phyloP scores from a whole-genome alignment of 164 flowering plant genomes.

The Nymphaea thermarum region DNA sequence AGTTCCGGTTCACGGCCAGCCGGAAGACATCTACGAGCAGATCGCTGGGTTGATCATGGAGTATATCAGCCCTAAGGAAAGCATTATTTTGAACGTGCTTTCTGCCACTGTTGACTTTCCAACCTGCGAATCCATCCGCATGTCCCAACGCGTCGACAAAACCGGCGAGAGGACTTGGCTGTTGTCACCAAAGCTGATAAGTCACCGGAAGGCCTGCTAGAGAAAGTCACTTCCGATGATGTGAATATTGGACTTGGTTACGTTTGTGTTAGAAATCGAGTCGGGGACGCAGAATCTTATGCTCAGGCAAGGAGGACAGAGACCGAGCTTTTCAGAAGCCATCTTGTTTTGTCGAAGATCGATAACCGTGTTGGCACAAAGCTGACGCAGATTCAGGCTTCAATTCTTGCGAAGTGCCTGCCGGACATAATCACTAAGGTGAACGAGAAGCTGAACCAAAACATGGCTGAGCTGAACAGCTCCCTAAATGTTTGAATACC shows the following conservation, averaged over 20 bases:
- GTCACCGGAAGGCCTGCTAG: constrained; percentile 23
- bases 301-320: constrained; percentile 26
- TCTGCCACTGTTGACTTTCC: constrained; percentile 38
- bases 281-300: constrained; percentile 27
- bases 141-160: constrained; percentile 35
- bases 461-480: constrained; percentile 15
- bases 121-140: constrained; percentile 41
- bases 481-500: constrained; percentile 13
- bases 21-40: constrained; percentile 38
- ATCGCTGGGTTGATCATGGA: constrained; percentile 26
- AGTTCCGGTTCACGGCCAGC: constrained; percentile 43
- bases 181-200: constrained; percentile 37
- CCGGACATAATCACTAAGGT: constrained; percentile 18
- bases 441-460: constrained; percentile 15
- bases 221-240: constrained; percentile 23
- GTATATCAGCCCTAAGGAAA: constrained; percentile 30
- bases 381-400: constrained; percentile 23
- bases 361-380: constrained; percentile 20
- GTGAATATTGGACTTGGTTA: constrained; percentile 34
- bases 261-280: constrained; percentile 32
- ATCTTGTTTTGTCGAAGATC: constrained; percentile 18
- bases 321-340: constrained; percentile 13
- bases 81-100: constrained; percentile 33
- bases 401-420: constrained; percentile 14
- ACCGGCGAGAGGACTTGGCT: constrained; percentile 32